Conservation (phyloP, 1,284 basidiomycete species). For the Mixia osmundae region DNA sequence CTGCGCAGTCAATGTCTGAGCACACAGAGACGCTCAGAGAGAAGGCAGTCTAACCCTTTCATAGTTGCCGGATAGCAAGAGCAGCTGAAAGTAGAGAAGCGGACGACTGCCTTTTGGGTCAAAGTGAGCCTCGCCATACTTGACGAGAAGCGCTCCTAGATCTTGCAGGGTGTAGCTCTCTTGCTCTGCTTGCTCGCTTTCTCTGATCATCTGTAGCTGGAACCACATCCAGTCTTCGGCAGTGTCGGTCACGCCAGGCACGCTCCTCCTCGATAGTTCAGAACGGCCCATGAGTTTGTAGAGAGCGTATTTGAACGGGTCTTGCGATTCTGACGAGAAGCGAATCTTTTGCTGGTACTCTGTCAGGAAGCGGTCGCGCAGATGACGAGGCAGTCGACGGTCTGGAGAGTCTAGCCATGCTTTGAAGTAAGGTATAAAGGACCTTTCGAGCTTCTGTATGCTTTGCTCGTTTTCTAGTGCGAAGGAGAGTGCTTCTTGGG, state of each 20-base stretch:
- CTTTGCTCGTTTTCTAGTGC: conserved; percentile 42
- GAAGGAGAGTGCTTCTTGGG: conserved; percentile 52
- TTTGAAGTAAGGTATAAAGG: conserved; percentile 62
- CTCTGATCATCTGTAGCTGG: conserved; percentile 52
- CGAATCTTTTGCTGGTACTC: conserved; percentile 84
- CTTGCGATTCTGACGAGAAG: conserved; percentile 29
- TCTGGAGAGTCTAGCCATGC: conserved; percentile 46
- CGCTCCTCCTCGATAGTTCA: conserved; percentile 56
- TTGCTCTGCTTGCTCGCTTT: conserved; percentile 23
- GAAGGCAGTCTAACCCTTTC: conserved; percentile 36
- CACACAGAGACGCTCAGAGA: neutral
- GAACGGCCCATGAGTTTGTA: conserved; percentile 90
- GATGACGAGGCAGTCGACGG: conserved; percentile 37
- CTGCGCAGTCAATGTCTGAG: conserved; percentile 22
- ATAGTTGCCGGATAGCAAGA: conserved; percentile 82
- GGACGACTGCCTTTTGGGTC: conserved; percentile 45
- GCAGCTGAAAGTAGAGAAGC: conserved; percentile 60
- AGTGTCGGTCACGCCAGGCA: conserved; percentile 61
- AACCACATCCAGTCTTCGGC: conserved; percentile 99
- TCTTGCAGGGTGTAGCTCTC: conserved; percentile 46
- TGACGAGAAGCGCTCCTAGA: conserved; percentile 52
- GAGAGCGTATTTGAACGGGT: conserved; percentile 85
- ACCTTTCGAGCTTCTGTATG: conserved; percentile 56
- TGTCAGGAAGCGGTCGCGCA: conserved; percentile 57
- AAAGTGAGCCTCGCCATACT: conserved; percentile 78